Conservation (phyloP, 495 filamentous ascomycete species). For the Echria macrotheca region DNA sequence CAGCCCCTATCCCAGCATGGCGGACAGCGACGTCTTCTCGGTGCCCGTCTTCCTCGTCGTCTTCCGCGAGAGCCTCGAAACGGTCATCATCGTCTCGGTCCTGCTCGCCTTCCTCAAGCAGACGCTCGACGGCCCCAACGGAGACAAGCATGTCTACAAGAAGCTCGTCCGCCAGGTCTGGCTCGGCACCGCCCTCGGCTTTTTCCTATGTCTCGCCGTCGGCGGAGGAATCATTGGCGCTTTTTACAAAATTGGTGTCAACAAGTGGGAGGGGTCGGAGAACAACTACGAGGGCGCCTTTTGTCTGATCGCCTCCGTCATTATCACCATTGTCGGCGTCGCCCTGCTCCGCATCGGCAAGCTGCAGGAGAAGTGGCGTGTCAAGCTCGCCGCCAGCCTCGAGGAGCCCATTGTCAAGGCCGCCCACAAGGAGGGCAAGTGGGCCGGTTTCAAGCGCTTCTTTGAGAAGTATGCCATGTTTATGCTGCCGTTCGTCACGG, state of each 20-base stretch:
- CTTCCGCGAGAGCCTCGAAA: constrained; percentile 80
- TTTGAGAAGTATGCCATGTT: constrained; percentile 79
- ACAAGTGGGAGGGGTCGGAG: constrained; percentile 61
- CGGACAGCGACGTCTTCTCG: constrained; percentile 56
- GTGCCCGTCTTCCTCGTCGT: constrained; percentile 79
- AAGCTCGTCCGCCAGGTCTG: constrained; percentile 70
- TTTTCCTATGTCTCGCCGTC: constrained; percentile 62
- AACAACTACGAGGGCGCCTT: constrained; percentile 77
- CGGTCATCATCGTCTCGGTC: constrained; percentile 74
- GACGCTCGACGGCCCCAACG: constrained; percentile 55
- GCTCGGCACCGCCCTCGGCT: constrained; percentile 58
- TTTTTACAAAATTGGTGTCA: constrained; percentile 66
- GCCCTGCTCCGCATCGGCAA: constrained; percentile 78
- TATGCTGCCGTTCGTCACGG: constrained; percentile 72
- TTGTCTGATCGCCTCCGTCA: constrained; percentile 60
- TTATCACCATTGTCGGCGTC: constrained; percentile 74
- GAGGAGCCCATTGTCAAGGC: constrained; percentile 45
- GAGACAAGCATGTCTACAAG: constrained; percentile 55
- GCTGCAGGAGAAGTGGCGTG: constrained; percentile 78
- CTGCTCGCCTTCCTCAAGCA: constrained; percentile 78
- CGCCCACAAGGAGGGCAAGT: constrained; percentile 16
- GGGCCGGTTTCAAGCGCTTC: constrained; percentile 53
- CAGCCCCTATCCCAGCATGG: no score
- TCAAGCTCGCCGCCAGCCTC: constrained; percentile 66
- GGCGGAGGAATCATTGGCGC: constrained; percentile 70